These are phyloP conservation scores for Aspergillus panamensis DNA, from an alignment of 495 filamentous ascomycete genomes.

Conservation along the genomic window DNA sequence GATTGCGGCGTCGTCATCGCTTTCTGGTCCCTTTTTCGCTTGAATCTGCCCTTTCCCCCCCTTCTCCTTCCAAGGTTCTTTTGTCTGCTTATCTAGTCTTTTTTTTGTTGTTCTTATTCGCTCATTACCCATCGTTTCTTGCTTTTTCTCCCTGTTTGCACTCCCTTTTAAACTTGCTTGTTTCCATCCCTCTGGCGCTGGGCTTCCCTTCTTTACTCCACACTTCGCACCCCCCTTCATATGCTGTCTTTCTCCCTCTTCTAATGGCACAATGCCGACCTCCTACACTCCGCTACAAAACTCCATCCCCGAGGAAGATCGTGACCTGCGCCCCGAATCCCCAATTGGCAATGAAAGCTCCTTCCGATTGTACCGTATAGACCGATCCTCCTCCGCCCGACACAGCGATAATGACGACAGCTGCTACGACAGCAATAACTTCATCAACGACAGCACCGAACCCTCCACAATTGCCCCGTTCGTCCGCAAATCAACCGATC, in stretches of 20 bases:
- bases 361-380: slow-evolving; percentile 9
- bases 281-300: slow-evolving; percentile 13
- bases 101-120: no score
- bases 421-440: not conserved
- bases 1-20: no score
- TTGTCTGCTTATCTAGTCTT: no score
- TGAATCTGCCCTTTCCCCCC: no score
- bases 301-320: slow-evolving; percentile 22
- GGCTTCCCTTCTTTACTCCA: not conserved
- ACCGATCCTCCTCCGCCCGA: slow-evolving; percentile 8
- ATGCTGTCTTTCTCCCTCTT: not conserved
- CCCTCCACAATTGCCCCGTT: slow-evolving; percentile 11
- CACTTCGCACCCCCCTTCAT: not conserved
- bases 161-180: no score
- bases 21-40: no score
- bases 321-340: slow-evolving; percentile 5
- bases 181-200: not conserved
- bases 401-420: slow-evolving; percentile 7
- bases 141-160: no score
- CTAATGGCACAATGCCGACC: slow-evolving; percentile 14
- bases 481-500: slow-evolving; percentile 22
- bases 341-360: slow-evolving; percentile 10
- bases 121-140: no score
- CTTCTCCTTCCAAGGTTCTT: no score
- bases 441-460: slow-evolving; percentile 5